phyloP scores from a whole-genome alignment of 2,329 filamentous ascomycete species.

The Curvularia verruculosa region DNA sequence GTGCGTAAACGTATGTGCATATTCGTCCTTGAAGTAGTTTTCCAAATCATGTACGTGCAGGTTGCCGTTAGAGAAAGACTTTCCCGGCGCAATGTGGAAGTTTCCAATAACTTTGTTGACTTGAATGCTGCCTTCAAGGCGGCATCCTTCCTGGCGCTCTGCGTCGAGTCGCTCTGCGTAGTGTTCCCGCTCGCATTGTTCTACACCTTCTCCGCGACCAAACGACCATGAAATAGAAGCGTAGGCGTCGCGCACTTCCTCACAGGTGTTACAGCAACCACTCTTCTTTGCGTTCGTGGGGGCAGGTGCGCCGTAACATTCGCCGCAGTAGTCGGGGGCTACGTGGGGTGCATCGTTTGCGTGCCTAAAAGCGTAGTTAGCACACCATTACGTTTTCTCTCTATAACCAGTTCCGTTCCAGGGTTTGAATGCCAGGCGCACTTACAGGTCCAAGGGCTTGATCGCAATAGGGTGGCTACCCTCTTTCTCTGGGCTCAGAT shows the following conservation, averaged over 20 bases:
- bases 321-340: conserved; percentile 89
- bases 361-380: conserved; percentile 58
- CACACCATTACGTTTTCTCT: not conserved
- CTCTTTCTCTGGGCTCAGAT: conserved; percentile 72
- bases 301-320: conserved; percentile 83
- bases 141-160: conserved; percentile 90
- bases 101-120: conserved; percentile 99
- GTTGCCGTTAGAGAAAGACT: conserved; percentile 94
- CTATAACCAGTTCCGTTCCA: not conserved
- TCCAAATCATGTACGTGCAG: conserved; percentile 98
- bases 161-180: conserved; percentile 87
- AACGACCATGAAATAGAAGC: conserved; percentile 91
- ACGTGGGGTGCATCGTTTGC: conserved; percentile 74
- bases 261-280: conserved; percentile 97
- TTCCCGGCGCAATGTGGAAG: conserved; percentile 96
- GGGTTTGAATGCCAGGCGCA: not conserved
- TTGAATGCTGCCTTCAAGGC: conserved; percentile 86
- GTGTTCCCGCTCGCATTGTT: conserved; percentile 94
- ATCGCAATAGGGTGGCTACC: conserved; percentile 64
- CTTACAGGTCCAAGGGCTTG: conserved; percentile 49
- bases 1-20: conserved; percentile 85
- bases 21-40: conserved; percentile 82
- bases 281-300: conserved; percentile 74
- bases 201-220: conserved; percentile 86
- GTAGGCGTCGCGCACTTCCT: conserved; percentile 95